phyloP scores from a whole-genome alignment of 176 grass and related monocot genomes.

The Cenchrus americanus region DNA sequence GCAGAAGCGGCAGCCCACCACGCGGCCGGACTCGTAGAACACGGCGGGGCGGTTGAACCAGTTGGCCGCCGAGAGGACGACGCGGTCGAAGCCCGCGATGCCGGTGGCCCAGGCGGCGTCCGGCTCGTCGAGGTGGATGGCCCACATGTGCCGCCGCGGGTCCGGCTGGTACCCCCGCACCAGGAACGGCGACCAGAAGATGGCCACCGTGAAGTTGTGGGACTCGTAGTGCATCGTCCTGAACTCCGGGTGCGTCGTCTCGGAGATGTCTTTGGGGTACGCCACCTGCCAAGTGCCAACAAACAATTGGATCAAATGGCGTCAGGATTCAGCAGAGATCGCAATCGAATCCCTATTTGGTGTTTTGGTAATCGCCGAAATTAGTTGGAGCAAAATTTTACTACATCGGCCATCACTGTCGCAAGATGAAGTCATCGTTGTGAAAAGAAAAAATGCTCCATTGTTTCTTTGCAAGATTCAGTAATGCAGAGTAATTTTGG shows the following conservation, averaged over 20 bases:
- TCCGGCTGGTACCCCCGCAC: slow-evolving; percentile 43
- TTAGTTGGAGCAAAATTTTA: no score
- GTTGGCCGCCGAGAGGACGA: slow-evolving; percentile 60
- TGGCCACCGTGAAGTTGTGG: slow-evolving; percentile 57
- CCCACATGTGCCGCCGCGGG: slow-evolving; percentile 41
- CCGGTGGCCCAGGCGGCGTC: slow-evolving; percentile 49
- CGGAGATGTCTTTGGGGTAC: slow-evolving; percentile 36
- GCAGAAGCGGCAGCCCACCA: slow-evolving; percentile 61
- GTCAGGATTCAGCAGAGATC: not conserved
- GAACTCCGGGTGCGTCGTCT: slow-evolving; percentile 8
- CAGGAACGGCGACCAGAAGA: slow-evolving; percentile 73
- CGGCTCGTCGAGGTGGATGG: slow-evolving; percentile 65
- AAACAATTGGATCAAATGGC: not conserved
- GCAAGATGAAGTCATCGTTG: not conserved
- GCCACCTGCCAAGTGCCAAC: slow-evolving; percentile 23
- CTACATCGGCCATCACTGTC: not conserved
- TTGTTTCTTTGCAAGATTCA: not conserved
- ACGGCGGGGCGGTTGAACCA: slow-evolving; percentile 61
- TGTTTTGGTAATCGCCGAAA: no score
- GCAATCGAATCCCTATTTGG: not conserved
- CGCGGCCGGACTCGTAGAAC: slow-evolving; percentile 45
- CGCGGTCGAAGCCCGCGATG: slow-evolving; percentile 51
- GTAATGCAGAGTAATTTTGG: not conserved
- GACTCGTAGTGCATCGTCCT: slow-evolving; percentile 23
- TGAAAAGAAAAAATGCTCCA: not conserved